Percentiles rank a stretch among this genome's conserved stretches.
Conservation (phyloP, 2,329 filamentous ascomycete genomes). For the Verticillium tricorpus region DNA sequence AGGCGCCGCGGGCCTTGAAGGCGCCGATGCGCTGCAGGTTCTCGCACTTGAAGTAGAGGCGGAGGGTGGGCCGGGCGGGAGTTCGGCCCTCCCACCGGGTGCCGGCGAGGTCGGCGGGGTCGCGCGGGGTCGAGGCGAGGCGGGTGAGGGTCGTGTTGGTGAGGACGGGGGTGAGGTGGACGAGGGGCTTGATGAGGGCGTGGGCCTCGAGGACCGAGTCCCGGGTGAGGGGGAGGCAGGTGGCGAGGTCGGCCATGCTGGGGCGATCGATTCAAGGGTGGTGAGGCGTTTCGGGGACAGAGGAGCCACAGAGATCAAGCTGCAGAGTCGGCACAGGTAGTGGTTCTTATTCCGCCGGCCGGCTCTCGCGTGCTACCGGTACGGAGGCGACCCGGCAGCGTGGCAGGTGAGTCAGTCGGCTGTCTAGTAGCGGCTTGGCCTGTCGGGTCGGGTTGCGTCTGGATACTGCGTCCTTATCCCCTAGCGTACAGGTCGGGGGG, state of each 20-base stretch:
- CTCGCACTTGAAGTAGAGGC: constrained; percentile 93
- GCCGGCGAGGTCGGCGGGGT: constrained; percentile 43
- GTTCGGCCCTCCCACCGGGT: constrained; percentile 52
- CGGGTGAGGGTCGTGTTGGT: constrained; percentile 71
- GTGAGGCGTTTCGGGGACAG: no score
- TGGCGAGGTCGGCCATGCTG: constrained; percentile 49
- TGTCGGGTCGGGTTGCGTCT: no score
- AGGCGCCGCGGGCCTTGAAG: constrained; percentile 89
- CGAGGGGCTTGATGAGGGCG: constrained; percentile 64
- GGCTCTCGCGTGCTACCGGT: no score
- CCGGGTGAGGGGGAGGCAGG: constrained; percentile 63
- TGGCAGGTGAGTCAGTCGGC: no score
- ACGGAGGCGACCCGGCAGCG: no score
- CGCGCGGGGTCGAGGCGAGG: constrained; percentile 69
- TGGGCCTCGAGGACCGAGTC: constrained; percentile 69
- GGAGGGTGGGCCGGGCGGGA: constrained; percentile 61
- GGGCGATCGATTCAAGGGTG: neutral
- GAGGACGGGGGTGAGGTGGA: constrained; percentile 80
- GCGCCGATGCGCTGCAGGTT: constrained; percentile 87
- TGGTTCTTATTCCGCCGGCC: no score
- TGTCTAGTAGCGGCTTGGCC: no score
- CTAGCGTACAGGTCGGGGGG: no score
- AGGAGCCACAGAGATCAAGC: no score
- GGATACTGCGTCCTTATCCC: no score
- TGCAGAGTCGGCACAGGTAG: no score